Evolutionary conservation across 352 stramenopile genomes (phyloP), one percentile per base, ranked within the genome.

Genomic region (Globisporangium polare): DNA sequence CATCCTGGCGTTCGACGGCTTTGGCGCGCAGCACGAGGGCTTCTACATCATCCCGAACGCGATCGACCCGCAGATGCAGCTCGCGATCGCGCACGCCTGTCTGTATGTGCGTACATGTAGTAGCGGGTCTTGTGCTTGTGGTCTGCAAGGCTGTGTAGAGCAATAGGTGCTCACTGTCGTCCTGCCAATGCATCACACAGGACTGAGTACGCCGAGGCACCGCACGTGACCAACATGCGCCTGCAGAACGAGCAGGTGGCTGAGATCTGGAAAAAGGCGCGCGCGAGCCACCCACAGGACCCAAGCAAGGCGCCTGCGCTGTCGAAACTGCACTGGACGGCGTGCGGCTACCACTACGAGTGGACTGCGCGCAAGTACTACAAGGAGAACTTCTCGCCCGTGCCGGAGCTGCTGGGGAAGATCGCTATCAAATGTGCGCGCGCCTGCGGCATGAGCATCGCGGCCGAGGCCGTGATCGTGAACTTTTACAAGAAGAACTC

Each of bases 401-500:
- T 92, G 53, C 81, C 85, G 3, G 35, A 60, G 26, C 49, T 74
- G 31, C 72, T 94, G 18, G 53, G 72, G 42, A 42, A 73, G 9
- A 69, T 94, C 2, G 83, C 72, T 0, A 50, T 58, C 6, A 50
- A 42, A 2, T 88, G 75, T 33, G 83, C 83, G 3, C 26, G 65
- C n/a, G 83, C 67, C 18, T 91, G 83, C 35, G 77, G 69, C 22
- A 76, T 88, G 65, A 75, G 60, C 29, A 63, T 94, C 22, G 26
- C 51, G 7, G 69, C 83, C 20, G 83, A 94, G 43, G 85, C 85
- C 3, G 81, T 91, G 56, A 89, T 94, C 26, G 80, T 94, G 18
- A 94, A 94, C 60, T 94, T 86, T 65, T 94, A 94, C 70, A 90
- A 88, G 65, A 77, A 68, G 29, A 85, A 60, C 57, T 92, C 85